Percentiles rank a stretch among this genome's conserved stretches.
Conservation (phyloP, 208 protist species). For the Leishmania arabica region DNA sequence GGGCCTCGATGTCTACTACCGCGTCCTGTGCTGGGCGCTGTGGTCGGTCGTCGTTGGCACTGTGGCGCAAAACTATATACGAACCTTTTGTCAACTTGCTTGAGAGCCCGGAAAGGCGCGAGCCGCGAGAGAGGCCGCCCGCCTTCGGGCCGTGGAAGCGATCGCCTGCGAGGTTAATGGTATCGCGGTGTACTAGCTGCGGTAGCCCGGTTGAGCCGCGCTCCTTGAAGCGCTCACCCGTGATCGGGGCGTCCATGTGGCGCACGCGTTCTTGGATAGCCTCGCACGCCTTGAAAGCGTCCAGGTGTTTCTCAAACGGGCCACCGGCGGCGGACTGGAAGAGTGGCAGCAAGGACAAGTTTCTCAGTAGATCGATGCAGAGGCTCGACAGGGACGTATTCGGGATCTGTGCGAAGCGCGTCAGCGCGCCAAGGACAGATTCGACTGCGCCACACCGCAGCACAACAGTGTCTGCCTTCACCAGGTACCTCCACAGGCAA, state of each 20-base stretch:
- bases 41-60: conserved; percentile 18
- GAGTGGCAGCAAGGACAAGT: conserved; percentile 33
- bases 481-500: conserved; percentile 37
- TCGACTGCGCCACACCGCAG: conserved; percentile 3
- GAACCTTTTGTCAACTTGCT: conserved; percentile 14
- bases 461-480: conserved; percentile 21
- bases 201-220: conserved; percentile 27
- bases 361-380: conserved; percentile 41
- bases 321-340: conserved; percentile 34
- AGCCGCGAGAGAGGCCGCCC: conserved; percentile 4
- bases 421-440: conserved; percentile 30
- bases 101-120: background rate
- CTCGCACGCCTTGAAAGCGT: conserved; percentile 29
- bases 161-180: conserved; percentile 45
- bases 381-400: conserved; percentile 40
- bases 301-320: conserved; percentile 33
- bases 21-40: background rate
- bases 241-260: conserved; percentile 50
- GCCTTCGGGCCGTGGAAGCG: conserved; percentile 19
- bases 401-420: conserved; percentile 26
- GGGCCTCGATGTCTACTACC: conserved; percentile 29
- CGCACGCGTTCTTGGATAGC: conserved; percentile 40
- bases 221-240: conserved; percentile 39
- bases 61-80: conserved; percentile 26
- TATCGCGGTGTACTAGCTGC: conserved; percentile 40